Evolutionary conservation across 176 grass and related monocot genomes (phyloP), one percentile per base, ranked within the genome.

Genomic region (Calamus simplicifolius): DNA sequence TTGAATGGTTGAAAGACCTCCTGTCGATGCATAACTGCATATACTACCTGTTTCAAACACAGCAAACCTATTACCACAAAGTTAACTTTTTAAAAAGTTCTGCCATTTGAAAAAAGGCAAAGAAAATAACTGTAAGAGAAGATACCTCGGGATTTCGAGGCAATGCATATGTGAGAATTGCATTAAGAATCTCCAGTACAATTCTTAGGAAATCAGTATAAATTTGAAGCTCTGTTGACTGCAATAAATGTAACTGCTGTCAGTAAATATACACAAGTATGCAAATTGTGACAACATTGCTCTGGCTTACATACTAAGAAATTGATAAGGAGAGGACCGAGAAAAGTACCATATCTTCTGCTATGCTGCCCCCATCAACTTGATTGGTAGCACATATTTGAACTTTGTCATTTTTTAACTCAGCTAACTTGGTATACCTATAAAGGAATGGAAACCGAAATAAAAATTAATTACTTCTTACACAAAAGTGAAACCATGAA

Each of bases 181-280:
- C 93, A 80, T 98, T 98, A 67, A 98, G 85, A 54, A 98, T 91
- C 76, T 98, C 93, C 66, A 98, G 75, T 64, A 98, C 93, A 53
- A 98, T 98, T 77, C 84, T 85, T 62, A 98, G 75, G 73, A 98
- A 98, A 66, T 98, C 93, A 18, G 87, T 98, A 57, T 98, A 92
- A 78, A 98, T 80, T 55, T 98, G 87, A 88, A 98, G 85, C 69
- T 98, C 93, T 30, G 84, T 87, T 51, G 92, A 98, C 93, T 98
- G 82, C 81, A 88, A 71, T 12, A 84, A 71, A 74, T 53, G 19
- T 19, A 54, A 64, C 16, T 19, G 43, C 63, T 7, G 75, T 71
- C 18, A 35, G 16, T 23, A 69, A 63, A 72, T 5, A 62, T 51
- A 52, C 31, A 21, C 61, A 62, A 4, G 23, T 60, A 68, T 43